Evolutionary conservation across 2,329 filamentous ascomycete species (phyloP), one percentile per base, ranked within the genome.

Genomic region (Thermothelomyces thermophilus): DNA sequence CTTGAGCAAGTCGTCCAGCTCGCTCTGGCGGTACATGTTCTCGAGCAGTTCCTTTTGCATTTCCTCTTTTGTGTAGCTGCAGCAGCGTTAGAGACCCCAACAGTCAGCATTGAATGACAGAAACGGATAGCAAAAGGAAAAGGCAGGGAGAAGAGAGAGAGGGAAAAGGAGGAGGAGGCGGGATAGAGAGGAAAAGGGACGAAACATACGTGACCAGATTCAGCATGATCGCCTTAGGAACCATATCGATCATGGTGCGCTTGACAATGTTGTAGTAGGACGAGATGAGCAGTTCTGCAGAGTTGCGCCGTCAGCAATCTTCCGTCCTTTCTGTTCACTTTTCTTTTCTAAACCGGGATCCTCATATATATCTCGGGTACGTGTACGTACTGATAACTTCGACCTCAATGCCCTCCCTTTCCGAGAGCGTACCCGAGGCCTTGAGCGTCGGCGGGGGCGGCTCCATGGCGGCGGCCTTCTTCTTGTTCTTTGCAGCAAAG

Each of bases 401-500:
- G 41, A 98, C 93, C 69, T 98, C 93, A 57, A 95, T 87, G 52
- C 83, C 84, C 68, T 98, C 93, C 54, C 93, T 89, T 72, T 98
- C 93, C 5, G 87, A 95, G 34, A 98, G 75, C 22, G 85, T 95
- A 36, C 93, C 91, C 3, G 89, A 95, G 30, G 93, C 93, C 75
- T 96, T 98, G 51, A 98, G 81, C 36, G 83, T 91, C 26, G 93
- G 82, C 55, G 93, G 93, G 34, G 93, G 93, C 13, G 93, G 77
- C 68, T 98, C 93, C 93, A 98, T 98, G 41, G 91, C 90, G n/a
- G 93, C 93, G 73, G 95, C 94, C 84, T 96, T 97, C 81, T 98
- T 98, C 83, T 97, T 98, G 75, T 97, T 98, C 81, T 97, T 98
- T 65, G 88, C 90, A 10, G 93, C 89, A 66, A 96, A 98, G 80